Base-by-base conservation (phyloP, 1,284 basidiomycete species). In the Sanghuangporus baumii region DNA sequence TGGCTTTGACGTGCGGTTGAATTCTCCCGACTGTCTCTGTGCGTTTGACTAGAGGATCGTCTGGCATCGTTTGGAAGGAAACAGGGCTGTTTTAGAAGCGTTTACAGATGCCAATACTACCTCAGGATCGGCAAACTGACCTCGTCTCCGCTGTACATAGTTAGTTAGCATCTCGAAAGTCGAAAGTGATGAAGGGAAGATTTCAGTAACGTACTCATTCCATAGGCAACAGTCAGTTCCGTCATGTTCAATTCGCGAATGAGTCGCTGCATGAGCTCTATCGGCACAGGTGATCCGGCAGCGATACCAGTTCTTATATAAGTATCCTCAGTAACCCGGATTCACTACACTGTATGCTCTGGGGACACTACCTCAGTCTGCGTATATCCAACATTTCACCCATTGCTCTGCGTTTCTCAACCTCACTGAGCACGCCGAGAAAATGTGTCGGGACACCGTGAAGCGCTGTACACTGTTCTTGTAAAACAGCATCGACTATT, bases 361-460 rank as follows among this genome's bases (percentile, higher is more conserved):
- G 11, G 31, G 9, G 20, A 11, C 54, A 74, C 40, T 57, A 88
- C 87, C 89, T 79, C 31, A 91, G 73, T 11, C 68, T 72, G 36
- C 76, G 73, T 16, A 82, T 75, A 67, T 89, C 80, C 2, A 82
- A 65, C 5, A 63, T 68, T 60, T 82, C 76, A 0, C 84, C 83
- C 6, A 66, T 75, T 1, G 76, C 71, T 50, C 75, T 75, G 51
- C 87, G 74, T 59, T 77, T 79, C 63, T 86, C 81, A 3, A 91
- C 77, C 71, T 90, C 88, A 0, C 81, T 73, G 18, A 94, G 76
- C 1, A 93, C 81, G 3, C 86, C 89, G 4, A 91, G 77, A 73
- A 93, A 93, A 71, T 93, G 91, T 0, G 91, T 92, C 0, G 92
- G 91, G 1, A 94, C 92, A 7, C 91, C 92, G 68, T 94, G 90